Base-by-base conservation (phyloP, 1,139 yeast genomes). In the Taphrina sp. region DNA sequence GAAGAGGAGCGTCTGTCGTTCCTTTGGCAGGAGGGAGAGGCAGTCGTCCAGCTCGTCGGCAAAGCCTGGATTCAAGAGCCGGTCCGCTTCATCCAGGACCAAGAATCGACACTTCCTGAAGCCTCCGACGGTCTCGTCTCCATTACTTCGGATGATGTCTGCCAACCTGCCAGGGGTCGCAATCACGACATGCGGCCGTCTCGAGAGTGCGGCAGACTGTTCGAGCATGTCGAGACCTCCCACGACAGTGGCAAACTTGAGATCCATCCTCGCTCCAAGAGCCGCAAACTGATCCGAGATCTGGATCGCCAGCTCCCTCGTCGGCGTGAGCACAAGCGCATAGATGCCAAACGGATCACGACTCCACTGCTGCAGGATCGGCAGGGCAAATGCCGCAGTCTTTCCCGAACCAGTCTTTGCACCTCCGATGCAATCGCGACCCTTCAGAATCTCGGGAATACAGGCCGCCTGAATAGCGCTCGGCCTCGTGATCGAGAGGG, bases 371-470 rank as follows among this genome's bases (percentile, higher is more conserved):
- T 95, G 82, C 57, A 92, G 74, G 89, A 92, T 92, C 1, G 98
- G 98, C 22, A 90, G 94, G 0, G 95, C 97, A 76, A 92, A 92
- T 0, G 98, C 96, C 31, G 94, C 83, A 2, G 99, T 92, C 68
- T 92, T 92, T 78, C 99, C 99, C 29, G 95, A 84, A 72, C 99
- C 99, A 0, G 99, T 92, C 69, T 86, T 86, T 41, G 99, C 98
- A 35, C 98, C 98, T 52, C 98, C 99, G 51, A 92, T 92, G 69
- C 96, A 90, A 69, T 90, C 96, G 63, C 82, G 79, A 7, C 95
- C 96, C 34, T 74, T 75, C 43, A 92, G 69, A 59, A 92, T 86
- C 59, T 84, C 79, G 0, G 97, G 97, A 47, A 92, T 92, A 68
- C 96, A 89, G 1, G 89, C 89, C 3, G 75, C 67, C 68, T 92